Conservation (phyloP, 495 filamentous ascomycete genomes). For the Penicillium subrubescens region DNA sequence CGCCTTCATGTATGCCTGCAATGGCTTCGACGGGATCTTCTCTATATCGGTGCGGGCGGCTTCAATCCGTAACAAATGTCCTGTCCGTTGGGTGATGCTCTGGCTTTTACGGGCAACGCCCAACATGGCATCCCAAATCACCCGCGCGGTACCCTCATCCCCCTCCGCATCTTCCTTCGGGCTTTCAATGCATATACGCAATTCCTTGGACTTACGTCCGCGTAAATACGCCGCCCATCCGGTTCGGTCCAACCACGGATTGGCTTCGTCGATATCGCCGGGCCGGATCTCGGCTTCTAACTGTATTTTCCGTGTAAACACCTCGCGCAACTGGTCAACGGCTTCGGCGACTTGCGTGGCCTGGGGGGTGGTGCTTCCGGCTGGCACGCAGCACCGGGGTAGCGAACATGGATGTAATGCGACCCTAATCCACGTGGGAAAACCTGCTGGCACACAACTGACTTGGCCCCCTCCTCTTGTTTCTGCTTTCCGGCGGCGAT, state of each 20-base stretch:
- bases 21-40: not conserved
- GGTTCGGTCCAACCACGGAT: constrained; percentile 1
- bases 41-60: not conserved
- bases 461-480: no score
- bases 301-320: not conserved
- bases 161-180: not conserved
- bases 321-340: not conserved
- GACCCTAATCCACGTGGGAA: no score
- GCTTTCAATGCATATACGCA: not conserved
- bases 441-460: no score
- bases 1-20: constrained; percentile 2
- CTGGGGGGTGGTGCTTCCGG: not conserved
- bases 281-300: not conserved
- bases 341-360: not conserved
- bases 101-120: not conserved
- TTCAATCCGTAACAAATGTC: constrained; percentile 6
- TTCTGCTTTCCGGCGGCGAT: no score
- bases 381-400: not conserved
- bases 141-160: not conserved
- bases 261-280: not conserved
- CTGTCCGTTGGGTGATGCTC: not conserved
- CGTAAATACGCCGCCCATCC: constrained; percentile 2
- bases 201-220: not conserved
- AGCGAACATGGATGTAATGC: no score
- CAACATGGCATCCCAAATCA: constrained; percentile 1